Evolutionary conservation across 371 early-diverging fungal genomes (phyloP), one percentile per base, ranked within the genome.

Genomic region (Mortierella sp.): DNA sequence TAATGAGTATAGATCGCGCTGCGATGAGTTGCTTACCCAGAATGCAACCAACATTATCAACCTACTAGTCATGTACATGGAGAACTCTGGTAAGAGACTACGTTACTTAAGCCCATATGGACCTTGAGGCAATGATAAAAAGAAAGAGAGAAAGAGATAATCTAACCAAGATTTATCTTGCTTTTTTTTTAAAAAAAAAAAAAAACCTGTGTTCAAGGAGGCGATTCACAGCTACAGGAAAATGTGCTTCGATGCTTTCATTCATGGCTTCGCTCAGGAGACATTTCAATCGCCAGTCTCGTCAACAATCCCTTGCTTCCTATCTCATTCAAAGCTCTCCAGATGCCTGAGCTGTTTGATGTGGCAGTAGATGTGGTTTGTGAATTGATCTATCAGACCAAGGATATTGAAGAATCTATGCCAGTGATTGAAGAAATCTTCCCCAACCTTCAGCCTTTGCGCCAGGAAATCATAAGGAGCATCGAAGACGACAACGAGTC

Each of bases 251-350:
- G 81, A 60, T 96, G 96, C 81, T 84, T 97, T 12, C 76, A 85
- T 0, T 90, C 91, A 50, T 98, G 98, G 99, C 83, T 98, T 30
- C 83, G 88, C 61, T 89, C 93, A 15, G 95, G 96, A 19, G 94
- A 94, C 65, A 88, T 98, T 28, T 83, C 90, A 37, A 84, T 93
- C 45, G 73, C 70, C 46, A 69, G 86, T 64, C 65, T 97, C 1
- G 83, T 84, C 46, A 71, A 81, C n/a, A 94, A 89, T 37, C 93
- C 91, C 29, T 77, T 97, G 48, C 72, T 95, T 19, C 86, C 85
- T 55, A 75, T 93, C 60, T 88, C 94, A 19, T 95, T 97, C 82
- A 88, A 90, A 4, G 91, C 90, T 5, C 81, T 96, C 23, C 82
- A 84, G 18, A 84, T 88, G 48, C 88, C 88, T 4, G 84, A 85